Evolutionary conservation across 1,284 basidiomycete genomes (phyloP).

Genomic region (Lentinus polychrous): DNA sequence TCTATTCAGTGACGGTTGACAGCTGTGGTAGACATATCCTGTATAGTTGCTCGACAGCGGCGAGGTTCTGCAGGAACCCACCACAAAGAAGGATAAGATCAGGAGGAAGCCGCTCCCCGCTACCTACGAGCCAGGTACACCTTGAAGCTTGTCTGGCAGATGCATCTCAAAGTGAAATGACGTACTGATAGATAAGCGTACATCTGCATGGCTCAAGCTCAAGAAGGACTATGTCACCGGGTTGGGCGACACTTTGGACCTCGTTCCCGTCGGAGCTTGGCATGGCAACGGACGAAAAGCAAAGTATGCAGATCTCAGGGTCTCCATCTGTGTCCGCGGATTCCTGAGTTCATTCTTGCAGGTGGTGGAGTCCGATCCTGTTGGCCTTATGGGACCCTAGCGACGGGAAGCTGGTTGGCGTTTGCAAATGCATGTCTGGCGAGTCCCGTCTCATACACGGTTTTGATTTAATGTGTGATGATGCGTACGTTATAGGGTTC

Average conservation of each 20-base stretch:
- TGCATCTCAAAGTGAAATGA: background rate
- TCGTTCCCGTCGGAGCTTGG: constrained; percentile 73
- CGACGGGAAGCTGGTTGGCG: constrained; percentile 65
- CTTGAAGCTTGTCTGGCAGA: background rate
- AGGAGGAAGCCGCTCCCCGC: constrained; percentile 73
- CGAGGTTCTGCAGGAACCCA: constrained; percentile 31
- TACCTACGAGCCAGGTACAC: constrained; percentile 82
- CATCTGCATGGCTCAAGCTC: constrained; percentile 44
- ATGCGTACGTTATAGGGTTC: constrained; percentile 54
- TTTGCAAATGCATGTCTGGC: constrained; percentile 88
- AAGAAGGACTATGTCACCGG: constrained; percentile 83
- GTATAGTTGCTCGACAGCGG: constrained; percentile 53
- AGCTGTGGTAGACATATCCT: constrained; percentile 16
- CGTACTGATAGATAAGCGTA: constrained; percentile 52
- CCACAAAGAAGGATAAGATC: constrained; percentile 29
- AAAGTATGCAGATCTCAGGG: constrained; percentile 31
- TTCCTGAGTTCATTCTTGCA: background rate
- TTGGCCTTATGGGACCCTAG: constrained; percentile 76
- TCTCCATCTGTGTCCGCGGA: background rate
- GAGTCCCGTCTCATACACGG: constrained; percentile 16
- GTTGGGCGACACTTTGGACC: constrained; percentile 64
- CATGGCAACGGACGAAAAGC: constrained; percentile 91
- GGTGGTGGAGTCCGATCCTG: constrained; percentile 86
- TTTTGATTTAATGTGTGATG: background rate
- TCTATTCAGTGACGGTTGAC: constrained; percentile 7